A percentile compares a stretch with the other conserved stretches of the same genome.
These are phyloP conservation scores for Musa beccarii DNA, from an alignment of 176 grass and related monocot genomes.

Conservation along the genomic window DNA sequence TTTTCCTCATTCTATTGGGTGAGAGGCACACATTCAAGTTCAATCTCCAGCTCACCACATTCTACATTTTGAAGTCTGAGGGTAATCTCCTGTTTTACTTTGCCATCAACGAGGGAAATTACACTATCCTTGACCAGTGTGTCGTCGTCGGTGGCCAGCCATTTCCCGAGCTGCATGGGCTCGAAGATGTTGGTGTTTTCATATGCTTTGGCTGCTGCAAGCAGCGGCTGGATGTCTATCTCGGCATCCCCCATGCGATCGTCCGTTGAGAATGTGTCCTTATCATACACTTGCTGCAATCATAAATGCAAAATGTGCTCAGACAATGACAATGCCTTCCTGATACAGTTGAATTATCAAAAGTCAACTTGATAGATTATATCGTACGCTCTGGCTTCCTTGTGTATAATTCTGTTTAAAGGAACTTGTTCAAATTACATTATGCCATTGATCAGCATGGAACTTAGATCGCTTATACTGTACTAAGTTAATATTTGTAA, in stretches of 20 bases:
- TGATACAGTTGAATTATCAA: neutral
- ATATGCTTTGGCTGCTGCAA: constrained; percentile 64
- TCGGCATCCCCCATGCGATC: constrained; percentile 86
- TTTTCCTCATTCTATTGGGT: constrained; percentile 36
- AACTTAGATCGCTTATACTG: no score
- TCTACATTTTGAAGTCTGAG: constrained; percentile 87
- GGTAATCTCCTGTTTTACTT: constrained; percentile 68
- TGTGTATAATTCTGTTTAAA: no score
- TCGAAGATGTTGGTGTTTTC: constrained; percentile 43
- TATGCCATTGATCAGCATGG: no score
- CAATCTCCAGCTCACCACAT: constrained; percentile 70
- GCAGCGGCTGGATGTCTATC: constrained; percentile 72
- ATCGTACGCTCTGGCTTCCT: no score
- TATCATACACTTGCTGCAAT: constrained; percentile 78
- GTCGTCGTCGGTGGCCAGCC: constrained; percentile 48
- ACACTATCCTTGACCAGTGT: constrained; percentile 48
- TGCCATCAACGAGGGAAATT: constrained; percentile 48
- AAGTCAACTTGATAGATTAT: no score
- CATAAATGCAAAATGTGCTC: constrained; percentile 23
- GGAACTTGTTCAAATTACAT: no score
- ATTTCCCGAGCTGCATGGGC: constrained; percentile 49
- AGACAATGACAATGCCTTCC: neutral
- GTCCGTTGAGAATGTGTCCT: constrained; percentile 79
- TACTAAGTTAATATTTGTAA: no score
- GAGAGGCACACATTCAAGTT: constrained; percentile 91